Percentiles rank a stretch among this genome's conserved stretches.
phyloP scores from a whole-genome alignment of 1,139 yeast species.

The Geotrichum restrictum region DNA sequence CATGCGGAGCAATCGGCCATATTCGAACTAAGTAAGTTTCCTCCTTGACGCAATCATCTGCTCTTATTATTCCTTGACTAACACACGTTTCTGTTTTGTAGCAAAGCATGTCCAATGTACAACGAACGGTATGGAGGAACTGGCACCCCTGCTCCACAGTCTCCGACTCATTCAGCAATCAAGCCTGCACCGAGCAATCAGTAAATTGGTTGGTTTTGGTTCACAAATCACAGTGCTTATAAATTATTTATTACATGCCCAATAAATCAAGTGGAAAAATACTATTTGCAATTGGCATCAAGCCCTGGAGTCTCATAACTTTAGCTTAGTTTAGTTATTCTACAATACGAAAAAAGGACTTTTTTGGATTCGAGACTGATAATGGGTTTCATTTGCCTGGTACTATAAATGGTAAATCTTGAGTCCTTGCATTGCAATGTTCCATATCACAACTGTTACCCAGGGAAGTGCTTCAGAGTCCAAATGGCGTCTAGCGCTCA shows the following conservation, averaged over 20 bases:
- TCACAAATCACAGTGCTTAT: too few relatives aligned
- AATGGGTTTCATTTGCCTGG: too few relatives aligned
- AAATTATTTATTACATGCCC: background rate
- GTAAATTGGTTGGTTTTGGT: background rate
- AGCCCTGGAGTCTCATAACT: too few relatives aligned
- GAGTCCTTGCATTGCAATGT: too few relatives aligned
- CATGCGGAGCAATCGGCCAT: constrained; percentile 94
- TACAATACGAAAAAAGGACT: too few relatives aligned
- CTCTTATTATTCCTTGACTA: background rate
- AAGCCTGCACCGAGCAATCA: constrained; percentile 19
- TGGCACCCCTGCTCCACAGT: constrained; percentile 9
- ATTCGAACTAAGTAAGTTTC: constrained; percentile 68
- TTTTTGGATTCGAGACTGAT: too few relatives aligned
- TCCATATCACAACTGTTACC: too few relatives aligned
- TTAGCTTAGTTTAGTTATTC: too few relatives aligned
- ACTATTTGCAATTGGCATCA: background rate
- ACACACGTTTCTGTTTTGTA: constrained; percentile 8
- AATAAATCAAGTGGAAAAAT: too few relatives aligned
- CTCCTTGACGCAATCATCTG: too few relatives aligned
- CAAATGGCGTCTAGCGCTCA: background rate
- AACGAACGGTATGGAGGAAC: constrained; percentile 39
- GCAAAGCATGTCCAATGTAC: constrained; percentile 80
- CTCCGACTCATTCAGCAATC: background rate
- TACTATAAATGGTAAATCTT: too few relatives aligned
- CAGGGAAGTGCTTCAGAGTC: too few relatives aligned